Base-by-base conservation (phyloP, 164 flowering plant genomes). In the Vitis rupestris region DNA sequence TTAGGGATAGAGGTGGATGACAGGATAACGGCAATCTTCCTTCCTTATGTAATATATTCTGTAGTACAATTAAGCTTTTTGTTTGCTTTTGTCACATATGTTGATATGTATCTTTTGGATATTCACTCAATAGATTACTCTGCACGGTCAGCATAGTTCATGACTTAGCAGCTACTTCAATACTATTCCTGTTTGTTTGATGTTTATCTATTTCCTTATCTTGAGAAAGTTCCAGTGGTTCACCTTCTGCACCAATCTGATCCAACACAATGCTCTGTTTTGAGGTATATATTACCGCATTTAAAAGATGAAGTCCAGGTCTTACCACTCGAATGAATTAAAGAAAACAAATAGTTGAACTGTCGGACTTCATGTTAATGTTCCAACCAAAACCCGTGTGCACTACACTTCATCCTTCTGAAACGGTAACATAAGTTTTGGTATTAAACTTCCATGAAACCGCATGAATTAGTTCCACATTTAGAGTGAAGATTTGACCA, bases 11-110 rank as follows among this genome's bases (percentile, higher is more conserved):
- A 59, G 10, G 57, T 65, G 51, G 68, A 56, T 29, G 53, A 37
- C 44, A 64, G 19, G 15, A 57, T 29, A 66, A 19, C n/a, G 16
- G n/a, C 17, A 61, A 12, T 59, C 51, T 50, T 50, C 44, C 58
- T 67, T 67, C 53, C 44, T n/a, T 17, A 49, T 72, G 74, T 65
- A 62, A 48, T 15, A 62, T 71, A 54, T 23, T 50, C 8, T 37
- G 19, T 8, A 50, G 58, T 9, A 47, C 47, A 27, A 9, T 31
- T 62, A 31, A 67, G 48, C 47, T 63, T 62, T 57, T 56, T 31
- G 30, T 61, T 66, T 72, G 10, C 44, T 13, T 59, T 37, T 78
- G 19, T 52, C 23, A 61, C 49, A 8, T 50, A 50, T 23, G 10
- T 58, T 59, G 29, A 44, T 57, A 29, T 73, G 49, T 64, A 59